Percentiles rank a stretch among this genome's conserved stretches.
Evolutionary conservation across 2,329 filamentous ascomycete species (phyloP).

Genomic region (Sporothrix schenckii): DNA sequence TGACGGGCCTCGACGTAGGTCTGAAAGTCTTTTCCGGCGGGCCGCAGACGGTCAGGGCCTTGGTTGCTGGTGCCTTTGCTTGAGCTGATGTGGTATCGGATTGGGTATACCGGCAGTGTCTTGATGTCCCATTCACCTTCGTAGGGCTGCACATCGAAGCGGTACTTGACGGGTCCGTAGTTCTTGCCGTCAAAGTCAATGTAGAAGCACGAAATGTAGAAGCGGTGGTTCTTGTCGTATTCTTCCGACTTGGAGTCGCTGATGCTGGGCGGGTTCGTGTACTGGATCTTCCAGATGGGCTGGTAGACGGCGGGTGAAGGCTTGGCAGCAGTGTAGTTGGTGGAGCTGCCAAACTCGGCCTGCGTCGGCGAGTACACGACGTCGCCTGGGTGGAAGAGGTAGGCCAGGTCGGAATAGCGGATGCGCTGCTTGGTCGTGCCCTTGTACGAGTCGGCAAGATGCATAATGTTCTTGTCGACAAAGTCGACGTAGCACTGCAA

Average conservation of each 20-base stretch:
- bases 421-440: slow-evolving; percentile 38
- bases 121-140: slow-evolving; percentile 46
- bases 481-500: slow-evolving; percentile 52
- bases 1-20: slow-evolving; percentile 44
- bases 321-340: neutral
- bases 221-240: slow-evolving; percentile 16
- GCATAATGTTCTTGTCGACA: slow-evolving; percentile 49
- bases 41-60: slow-evolving; percentile 10
- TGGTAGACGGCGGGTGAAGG: slow-evolving; percentile 16
- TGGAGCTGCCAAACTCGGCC: neutral
- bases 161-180: slow-evolving; percentile 46
- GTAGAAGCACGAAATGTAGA: slow-evolving; percentile 42
- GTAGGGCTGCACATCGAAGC: slow-evolving; percentile 46
- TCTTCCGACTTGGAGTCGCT: slow-evolving; percentile 4
- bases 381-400: slow-evolving; percentile 48
- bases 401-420: slow-evolving; percentile 50
- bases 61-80: slow-evolving; percentile 23
- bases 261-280: slow-evolving; percentile 14
- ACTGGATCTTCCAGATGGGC: slow-evolving; percentile 28
- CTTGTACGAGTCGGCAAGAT: slow-evolving; percentile 41
- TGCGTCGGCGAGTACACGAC: slow-evolving; percentile 46
- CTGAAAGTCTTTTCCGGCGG: slow-evolving; percentile 30
- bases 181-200: slow-evolving; percentile 48
- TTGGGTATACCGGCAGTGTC: slow-evolving; percentile 46
- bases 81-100: slow-evolving; percentile 42